Evolutionary conservation across 495 filamentous ascomycete species (phyloP).

Genomic region (Penicillium diatomitis): DNA sequence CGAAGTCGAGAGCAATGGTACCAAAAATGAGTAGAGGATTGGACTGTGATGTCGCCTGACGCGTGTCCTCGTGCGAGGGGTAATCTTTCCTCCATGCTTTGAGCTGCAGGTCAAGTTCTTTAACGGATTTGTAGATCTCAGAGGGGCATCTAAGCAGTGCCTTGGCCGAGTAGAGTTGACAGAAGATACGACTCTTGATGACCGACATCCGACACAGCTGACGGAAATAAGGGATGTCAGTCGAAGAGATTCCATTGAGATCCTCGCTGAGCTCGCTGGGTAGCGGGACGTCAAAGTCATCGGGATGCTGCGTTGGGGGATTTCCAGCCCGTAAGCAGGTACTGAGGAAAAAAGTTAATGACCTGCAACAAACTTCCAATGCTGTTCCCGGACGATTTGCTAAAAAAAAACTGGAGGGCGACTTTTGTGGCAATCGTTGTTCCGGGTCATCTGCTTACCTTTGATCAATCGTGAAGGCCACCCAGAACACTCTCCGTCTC

Average conservation of each 20-base stretch:
- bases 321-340: constrained; percentile 81
- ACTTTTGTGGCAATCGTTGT: no score
- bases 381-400: no score
- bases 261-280: constrained; percentile 70
- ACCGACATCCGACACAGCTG: constrained; percentile 79
- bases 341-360: constrained; percentile 20
- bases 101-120: constrained; percentile 77
- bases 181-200: constrained; percentile 89
- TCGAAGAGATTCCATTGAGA: constrained; percentile 59
- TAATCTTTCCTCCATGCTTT: constrained; percentile 85
- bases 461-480: constrained; percentile 89
- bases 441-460: constrained; percentile 40
- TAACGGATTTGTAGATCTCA: constrained; percentile 79
- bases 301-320: constrained; percentile 83
- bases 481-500: constrained; percentile 93
- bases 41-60: constrained; percentile 70
- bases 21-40: constrained; percentile 83
- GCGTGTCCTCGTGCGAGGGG: constrained; percentile 63
- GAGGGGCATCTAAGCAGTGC: constrained; percentile 74
- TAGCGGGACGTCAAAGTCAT: constrained; percentile 93
- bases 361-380: no score
- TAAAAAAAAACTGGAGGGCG: no score
- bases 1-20: constrained; percentile 78
- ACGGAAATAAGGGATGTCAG: constrained; percentile 77
- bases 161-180: constrained; percentile 77